Conservation (phyloP, 768 basidiomycete genomes). For the Pleurotus sapidus region DNA sequence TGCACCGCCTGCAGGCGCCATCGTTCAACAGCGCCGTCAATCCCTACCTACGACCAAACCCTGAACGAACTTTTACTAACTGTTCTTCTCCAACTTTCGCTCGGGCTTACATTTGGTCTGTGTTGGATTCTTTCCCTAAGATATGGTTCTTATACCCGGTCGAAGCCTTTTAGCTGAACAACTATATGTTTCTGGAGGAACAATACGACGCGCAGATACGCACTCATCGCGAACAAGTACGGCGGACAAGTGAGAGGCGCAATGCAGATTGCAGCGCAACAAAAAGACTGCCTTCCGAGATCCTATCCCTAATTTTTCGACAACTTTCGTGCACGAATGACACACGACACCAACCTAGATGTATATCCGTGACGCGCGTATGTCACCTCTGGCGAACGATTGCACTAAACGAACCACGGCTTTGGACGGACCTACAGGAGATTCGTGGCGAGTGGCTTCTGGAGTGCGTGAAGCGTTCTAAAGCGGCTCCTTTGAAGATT, state of each 20-base stretch:
- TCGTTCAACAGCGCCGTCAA: too few relatives aligned
- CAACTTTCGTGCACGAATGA: not conserved
- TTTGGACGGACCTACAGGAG: not conserved
- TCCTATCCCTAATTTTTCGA: not conserved
- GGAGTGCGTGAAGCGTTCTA: not conserved
- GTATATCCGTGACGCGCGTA: not conserved
- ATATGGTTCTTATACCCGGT: too few relatives aligned
- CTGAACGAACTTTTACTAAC: too few relatives aligned
- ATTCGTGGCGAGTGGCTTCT: not conserved
- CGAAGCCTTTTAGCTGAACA: too few relatives aligned
- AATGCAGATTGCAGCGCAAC: not conserved
- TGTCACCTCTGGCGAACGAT: not conserved
- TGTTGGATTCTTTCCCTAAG: too few relatives aligned
- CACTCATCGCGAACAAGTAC: not conserved
- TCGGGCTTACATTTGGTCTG: too few relatives aligned
- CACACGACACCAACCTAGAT: not conserved
- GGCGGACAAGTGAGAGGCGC: not conserved
- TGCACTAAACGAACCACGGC: not conserved
- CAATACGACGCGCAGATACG: conserved; percentile 32
- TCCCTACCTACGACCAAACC: too few relatives aligned
- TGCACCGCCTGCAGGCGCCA: too few relatives aligned
- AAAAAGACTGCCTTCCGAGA: not conserved
- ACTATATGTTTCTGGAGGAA: conserved; percentile 13
- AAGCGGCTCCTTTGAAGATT: not conserved
- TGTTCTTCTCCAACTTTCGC: too few relatives aligned